phyloP scores from a whole-genome alignment of 1,284 basidiomycete species.

The Volvariella surrecta region DNA sequence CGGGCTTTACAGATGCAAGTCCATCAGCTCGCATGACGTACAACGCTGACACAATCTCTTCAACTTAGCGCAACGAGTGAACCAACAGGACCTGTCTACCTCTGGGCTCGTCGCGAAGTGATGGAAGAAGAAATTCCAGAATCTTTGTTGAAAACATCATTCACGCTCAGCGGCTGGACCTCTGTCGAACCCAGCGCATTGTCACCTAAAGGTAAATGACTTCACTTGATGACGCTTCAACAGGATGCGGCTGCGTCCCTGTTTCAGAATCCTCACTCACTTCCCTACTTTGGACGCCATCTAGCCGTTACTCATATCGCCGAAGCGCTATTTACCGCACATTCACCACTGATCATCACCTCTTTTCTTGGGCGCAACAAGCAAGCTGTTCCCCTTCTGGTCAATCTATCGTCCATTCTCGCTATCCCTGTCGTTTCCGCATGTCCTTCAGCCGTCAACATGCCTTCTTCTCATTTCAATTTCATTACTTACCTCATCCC shows the following conservation, averaged over 20 bases:
- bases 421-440: constrained; percentile 46
- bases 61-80: constrained; percentile 46
- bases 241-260: neutral
- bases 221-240: neutral
- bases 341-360: constrained; percentile 55
- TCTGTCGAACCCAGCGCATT: constrained; percentile 41
- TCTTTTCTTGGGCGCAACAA: constrained; percentile 53
- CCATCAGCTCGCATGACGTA: neutral
- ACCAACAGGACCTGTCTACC: constrained; percentile 63
- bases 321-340: constrained; percentile 38
- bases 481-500: constrained; percentile 36
- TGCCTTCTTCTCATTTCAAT: constrained; percentile 50
- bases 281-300: constrained; percentile 4
- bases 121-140: constrained; percentile 56
- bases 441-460: constrained; percentile 42
- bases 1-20: constrained; percentile 55
- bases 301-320: constrained; percentile 37
- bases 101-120: constrained; percentile 63
- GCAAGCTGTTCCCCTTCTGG: constrained; percentile 36
- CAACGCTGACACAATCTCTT: neutral
- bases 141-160: constrained; percentile 18
- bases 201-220: constrained; percentile 32
- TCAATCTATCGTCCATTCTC: constrained; percentile 38
- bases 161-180: constrained; percentile 37
- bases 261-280: neutral